Evolutionary conservation across 768 basidiomycete species (phyloP), one percentile per base, ranked within the genome.

Genomic region (Suillus weaverae): DNA sequence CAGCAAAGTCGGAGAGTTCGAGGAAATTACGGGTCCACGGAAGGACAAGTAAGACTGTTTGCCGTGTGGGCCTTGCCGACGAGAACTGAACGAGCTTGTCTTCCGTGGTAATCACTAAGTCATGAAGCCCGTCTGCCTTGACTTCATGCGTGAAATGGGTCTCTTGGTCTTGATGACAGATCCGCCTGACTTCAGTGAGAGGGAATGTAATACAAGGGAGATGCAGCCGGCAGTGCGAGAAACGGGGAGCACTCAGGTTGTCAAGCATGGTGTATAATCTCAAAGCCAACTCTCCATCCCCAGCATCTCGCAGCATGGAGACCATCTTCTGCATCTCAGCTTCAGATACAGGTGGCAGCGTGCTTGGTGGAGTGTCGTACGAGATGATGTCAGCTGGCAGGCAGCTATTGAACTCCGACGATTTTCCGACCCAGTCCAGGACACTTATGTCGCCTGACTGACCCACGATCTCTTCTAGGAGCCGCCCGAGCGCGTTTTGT

Each of bases 341-440:
- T n/a, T 46, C 44, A n/a, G 44, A 46, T n/a, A 46, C n/a, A 46
- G 44, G 22, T 46, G 44, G 44, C n/a, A 22, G 44, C 44, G 44
- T 46, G 44, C 44, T n/a, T 46, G 44, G 44, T 8, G 20, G 44
- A 10, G 36, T 9, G 7, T 36, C 36, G 57, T 60, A 60, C 4
- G 36, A 60, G 6, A 14, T 18, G 4, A 41, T 36, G 18, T 60
- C 36, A n/a, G 57, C 57, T 16, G 57, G 57, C 9, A 60, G 36
- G 22, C 57, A 60, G 57, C 32, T 60, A 38, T 60, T 60, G 36
- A 60, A 41, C 10, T 41, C 36, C 7, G 57, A 60, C 7, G 36
- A 36, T 22, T 60, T 36, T 18, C 57, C 57, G n/a, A 60, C 57
- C 57, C 57, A 60, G 57, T 60, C 57, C 14, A 60, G 41, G 16